Evolutionary conservation across 2,329 filamentous ascomycete species (phyloP).

Genomic region (Verticillium tricorpus): DNA sequence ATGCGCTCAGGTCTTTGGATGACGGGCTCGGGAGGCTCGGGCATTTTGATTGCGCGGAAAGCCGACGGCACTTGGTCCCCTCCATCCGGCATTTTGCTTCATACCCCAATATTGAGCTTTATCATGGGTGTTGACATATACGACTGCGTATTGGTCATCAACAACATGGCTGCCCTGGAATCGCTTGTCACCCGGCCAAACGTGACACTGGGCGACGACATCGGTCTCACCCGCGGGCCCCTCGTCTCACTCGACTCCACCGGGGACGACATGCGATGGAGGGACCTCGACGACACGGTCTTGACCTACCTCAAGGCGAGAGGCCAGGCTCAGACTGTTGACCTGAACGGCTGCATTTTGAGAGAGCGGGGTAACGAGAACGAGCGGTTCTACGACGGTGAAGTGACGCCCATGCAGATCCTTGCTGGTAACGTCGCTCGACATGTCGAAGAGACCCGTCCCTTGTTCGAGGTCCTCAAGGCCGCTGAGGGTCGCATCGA

Average conservation of each 20-base stretch:
- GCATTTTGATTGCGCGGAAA: slow-evolving; percentile 77
- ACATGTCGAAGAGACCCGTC: slow-evolving; percentile 47
- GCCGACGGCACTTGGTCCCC: slow-evolving; percentile 88
- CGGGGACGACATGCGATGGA: slow-evolving; percentile 47
- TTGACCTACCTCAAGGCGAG: slow-evolving; percentile 56
- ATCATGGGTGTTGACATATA: slow-evolving; percentile 91
- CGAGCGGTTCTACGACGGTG: slow-evolving; percentile 50
- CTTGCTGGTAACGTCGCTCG: slow-evolving; percentile 52
- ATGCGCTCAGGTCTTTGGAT: slow-evolving; percentile 93
- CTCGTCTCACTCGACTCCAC: slow-evolving; percentile 52
- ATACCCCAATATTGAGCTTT: slow-evolving; percentile 85
- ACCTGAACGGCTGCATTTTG: slow-evolving; percentile 52
- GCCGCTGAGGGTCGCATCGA: slow-evolving; percentile 79
- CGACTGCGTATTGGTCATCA: slow-evolving; percentile 91
- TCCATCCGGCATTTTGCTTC: slow-evolving; percentile 84
- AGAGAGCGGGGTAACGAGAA: slow-evolving; percentile 56
- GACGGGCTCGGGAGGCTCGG: slow-evolving; percentile 85
- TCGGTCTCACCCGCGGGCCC: slow-evolving; percentile 72
- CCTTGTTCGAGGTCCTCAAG: slow-evolving; percentile 78
- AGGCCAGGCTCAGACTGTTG: slow-evolving; percentile 50
- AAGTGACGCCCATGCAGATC: slow-evolving; percentile 50
- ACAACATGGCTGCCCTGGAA: slow-evolving; percentile 77
- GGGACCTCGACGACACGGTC: slow-evolving; percentile 49
- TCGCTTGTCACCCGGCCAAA: slow-evolving; percentile 70
- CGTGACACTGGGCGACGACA: slow-evolving; percentile 76